Evolutionary conservation across 2,329 filamentous ascomycete species (phyloP).

Genomic region (Whalleya microplaca): DNA sequence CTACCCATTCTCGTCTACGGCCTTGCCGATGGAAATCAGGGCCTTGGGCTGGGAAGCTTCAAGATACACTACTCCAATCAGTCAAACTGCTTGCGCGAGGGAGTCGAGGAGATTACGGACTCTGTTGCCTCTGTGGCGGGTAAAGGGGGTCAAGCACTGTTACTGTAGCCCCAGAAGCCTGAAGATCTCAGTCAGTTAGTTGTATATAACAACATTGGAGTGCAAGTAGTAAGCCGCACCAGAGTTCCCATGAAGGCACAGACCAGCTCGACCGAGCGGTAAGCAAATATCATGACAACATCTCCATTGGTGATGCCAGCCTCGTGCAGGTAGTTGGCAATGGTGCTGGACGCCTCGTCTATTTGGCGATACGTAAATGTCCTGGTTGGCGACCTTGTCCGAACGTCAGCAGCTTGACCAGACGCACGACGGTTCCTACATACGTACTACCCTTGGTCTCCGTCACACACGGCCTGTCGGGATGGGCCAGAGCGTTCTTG

Average conservation of each 20-base stretch:
- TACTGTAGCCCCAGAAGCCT: conserved; percentile 61
- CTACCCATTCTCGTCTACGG: conserved; percentile 67
- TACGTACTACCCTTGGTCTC: conserved; percentile 48
- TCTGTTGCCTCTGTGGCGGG: conserved; percentile 75
- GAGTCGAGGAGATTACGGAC: no score
- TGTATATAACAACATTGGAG: no score
- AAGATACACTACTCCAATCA: conserved; percentile 62
- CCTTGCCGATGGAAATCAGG: conserved; percentile 74
- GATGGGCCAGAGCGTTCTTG: conserved; percentile 67
- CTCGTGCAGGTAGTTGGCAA: conserved; percentile 78
- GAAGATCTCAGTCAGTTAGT: conserved; percentile 36
- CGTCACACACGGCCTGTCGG: conserved; percentile 58
- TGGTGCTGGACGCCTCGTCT: conserved; percentile 77
- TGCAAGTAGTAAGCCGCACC: no score
- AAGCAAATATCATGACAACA: conserved; percentile 90
- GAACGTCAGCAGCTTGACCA: conserved; percentile 21
- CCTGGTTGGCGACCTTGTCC: conserved; percentile 46
- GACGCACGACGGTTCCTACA: neutral
- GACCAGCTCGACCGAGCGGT: conserved; percentile 72
- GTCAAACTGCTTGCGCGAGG: no score
- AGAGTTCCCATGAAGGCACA: conserved; percentile 77
- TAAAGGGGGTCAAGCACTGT: conserved; percentile 80
- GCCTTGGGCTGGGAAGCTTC: conserved; percentile 77
- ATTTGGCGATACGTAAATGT: conserved; percentile 88
- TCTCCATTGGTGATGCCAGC: conserved; percentile 77